A percentile compares a stretch with the other conserved stretches of the same genome.
These are phyloP conservation scores for Solanum dulcamara DNA, from an alignment of 257 asterid genomes.

Conservation along the genomic window DNA sequence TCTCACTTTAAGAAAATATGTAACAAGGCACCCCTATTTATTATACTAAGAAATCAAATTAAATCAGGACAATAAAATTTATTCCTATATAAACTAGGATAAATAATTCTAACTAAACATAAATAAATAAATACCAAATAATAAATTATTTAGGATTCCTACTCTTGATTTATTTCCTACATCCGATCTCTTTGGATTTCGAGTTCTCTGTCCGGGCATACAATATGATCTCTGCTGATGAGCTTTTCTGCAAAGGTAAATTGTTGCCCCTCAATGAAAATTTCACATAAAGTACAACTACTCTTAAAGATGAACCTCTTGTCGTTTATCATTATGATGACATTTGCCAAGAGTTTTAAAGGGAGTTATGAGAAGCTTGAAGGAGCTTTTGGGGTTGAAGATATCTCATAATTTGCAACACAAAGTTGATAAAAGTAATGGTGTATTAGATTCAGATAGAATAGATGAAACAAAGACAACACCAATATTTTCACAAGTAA, in stretches of 20 bases:
- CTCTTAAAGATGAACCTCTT: constrained; percentile 64
- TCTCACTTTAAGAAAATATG: no score
- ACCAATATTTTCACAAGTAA: not conserved
- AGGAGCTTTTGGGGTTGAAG: constrained; percentile 49
- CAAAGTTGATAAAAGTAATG: constrained; percentile 16
- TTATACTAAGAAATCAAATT: no score
- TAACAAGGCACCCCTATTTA: no score
- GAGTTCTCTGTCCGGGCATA: constrained; percentile 37
- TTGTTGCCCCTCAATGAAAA: constrained; percentile 37
- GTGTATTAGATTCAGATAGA: not conserved
- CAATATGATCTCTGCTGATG: constrained; percentile 62
- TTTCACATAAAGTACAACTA: constrained; percentile 18
- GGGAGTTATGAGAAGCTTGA: constrained; percentile 38
- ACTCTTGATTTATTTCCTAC: no score
- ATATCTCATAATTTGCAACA: constrained; percentile 26
- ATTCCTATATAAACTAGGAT: no score
- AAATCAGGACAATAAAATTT: no score
- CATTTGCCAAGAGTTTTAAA: constrained; percentile 2
- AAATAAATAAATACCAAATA: no score
- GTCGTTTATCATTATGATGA: constrained; percentile 22
- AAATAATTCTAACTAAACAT: no score
- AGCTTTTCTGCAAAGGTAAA: constrained; percentile 60
- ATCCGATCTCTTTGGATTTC: constrained; percentile 73
- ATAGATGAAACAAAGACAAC: not conserved
- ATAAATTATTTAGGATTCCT: no score